Conservation (phyloP, 164 flowering plant genomes). For the Vitis vinifera region DNA sequence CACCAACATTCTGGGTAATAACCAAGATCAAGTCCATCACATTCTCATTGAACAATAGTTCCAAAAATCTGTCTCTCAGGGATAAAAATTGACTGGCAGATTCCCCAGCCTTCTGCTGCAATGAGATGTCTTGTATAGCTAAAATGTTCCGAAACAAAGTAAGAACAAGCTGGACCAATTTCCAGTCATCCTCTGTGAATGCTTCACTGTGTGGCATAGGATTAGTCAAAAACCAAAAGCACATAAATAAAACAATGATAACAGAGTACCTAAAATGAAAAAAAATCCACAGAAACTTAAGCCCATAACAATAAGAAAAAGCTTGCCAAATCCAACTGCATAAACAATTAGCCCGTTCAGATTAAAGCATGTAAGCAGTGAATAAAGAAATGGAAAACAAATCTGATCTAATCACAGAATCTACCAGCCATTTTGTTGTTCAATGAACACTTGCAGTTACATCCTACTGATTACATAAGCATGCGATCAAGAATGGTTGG, state of each 20-base stretch:
- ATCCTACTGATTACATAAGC: no score
- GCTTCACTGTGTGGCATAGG: slow-evolving; percentile 45
- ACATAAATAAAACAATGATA: background rate
- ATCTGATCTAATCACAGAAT: no score
- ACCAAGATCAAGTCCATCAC: slow-evolving; percentile 83
- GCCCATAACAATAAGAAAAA: background rate
- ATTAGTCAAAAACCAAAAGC: background rate
- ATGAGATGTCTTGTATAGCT: slow-evolving; percentile 77
- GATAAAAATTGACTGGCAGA: slow-evolving; percentile 57
- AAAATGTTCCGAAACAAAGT: slow-evolving; percentile 86
- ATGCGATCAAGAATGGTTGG: no score
- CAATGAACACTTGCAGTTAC: no score
- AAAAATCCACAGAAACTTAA: background rate
- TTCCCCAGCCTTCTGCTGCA: slow-evolving; percentile 69
- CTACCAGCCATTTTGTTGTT: no score
- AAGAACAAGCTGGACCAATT: slow-evolving; percentile 88
- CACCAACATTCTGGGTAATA: slow-evolving; percentile 70
- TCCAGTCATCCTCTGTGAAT: slow-evolving; percentile 96
- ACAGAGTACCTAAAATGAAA: background rate
- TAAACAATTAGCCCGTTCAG: background rate
- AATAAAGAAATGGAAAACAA: no score
- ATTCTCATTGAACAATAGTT: slow-evolving; percentile 77
- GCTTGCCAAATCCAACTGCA: background rate
- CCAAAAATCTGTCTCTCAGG: slow-evolving; percentile 76
- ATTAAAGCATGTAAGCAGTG: no score